Percentiles rank a stretch among this genome's conserved stretches.
These are phyloP conservation scores for Trichoderma citrinoviride DNA, from an alignment of 2,329 filamentous ascomycete genomes.

Conservation along the genomic window DNA sequence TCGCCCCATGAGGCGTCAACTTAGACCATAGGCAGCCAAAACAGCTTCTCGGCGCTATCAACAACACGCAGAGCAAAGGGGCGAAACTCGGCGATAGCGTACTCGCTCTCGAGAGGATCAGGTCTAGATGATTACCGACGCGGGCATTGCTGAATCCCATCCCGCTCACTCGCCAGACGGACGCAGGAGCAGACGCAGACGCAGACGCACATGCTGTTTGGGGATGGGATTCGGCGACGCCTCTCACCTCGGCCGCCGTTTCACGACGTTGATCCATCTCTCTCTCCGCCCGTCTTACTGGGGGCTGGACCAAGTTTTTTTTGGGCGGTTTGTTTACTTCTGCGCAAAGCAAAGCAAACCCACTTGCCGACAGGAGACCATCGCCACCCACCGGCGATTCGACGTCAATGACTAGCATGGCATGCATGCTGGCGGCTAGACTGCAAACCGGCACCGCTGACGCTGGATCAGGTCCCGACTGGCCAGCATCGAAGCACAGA, in stretches of 20 bases:
- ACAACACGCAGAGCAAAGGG: neutral
- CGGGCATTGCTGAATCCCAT: neutral
- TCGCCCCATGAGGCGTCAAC: neutral
- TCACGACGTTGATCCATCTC: neutral
- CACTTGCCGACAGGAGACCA: conserved; percentile 1
- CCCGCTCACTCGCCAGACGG: neutral
- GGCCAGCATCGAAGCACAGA: no score
- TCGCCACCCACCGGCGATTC: neutral
- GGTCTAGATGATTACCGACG: neutral
- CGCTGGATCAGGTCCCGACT: no score
- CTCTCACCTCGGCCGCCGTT: neutral
- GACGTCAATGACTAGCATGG: neutral
- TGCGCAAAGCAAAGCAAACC: neutral
- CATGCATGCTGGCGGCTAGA: neutral
- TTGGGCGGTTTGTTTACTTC: neutral
- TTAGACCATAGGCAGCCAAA: neutral
- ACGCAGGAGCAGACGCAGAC: neutral
- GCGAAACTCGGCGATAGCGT: neutral
- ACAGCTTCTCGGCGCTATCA: no score
- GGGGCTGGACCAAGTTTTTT: no score
- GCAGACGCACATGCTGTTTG: neutral
- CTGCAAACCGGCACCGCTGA: neutral
- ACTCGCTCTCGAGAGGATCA: neutral
- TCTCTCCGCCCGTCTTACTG: neutral
- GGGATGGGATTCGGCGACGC: neutral